Evolutionary conservation across 2,329 filamentous ascomycete species (phyloP).

Genomic region (Ilyonectria robusta): DNA sequence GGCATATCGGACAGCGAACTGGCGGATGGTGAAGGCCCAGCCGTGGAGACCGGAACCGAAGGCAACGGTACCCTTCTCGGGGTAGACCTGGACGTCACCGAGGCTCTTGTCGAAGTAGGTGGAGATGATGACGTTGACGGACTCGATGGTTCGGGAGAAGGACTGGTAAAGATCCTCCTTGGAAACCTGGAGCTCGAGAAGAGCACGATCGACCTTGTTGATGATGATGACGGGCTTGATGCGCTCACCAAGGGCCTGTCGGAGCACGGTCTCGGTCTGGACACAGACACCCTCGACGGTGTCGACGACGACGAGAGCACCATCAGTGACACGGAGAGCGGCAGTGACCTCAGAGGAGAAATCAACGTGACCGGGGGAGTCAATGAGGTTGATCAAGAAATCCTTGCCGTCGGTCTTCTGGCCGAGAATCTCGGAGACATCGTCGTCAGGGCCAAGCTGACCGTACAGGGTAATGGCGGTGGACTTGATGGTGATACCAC

Average conservation of each 20-base stretch:
- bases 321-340: slow-evolving; percentile 99
- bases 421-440: slow-evolving; percentile 93
- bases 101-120: slow-evolving; percentile 98
- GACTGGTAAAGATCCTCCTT: slow-evolving; percentile 99
- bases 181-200: slow-evolving; percentile 97
- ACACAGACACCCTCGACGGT: slow-evolving; percentile 99
- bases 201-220: slow-evolving; percentile 99
- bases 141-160: slow-evolving; percentile 99
- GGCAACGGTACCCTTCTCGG: slow-evolving; percentile 96
- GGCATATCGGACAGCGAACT: slow-evolving; percentile 95
- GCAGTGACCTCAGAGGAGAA: slow-evolving; percentile 99
- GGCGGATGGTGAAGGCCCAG: slow-evolving; percentile 99
- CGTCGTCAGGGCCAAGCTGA: slow-evolving; percentile 83
- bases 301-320: slow-evolving; percentile 99
- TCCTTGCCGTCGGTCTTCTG: slow-evolving; percentile 91
- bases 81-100: slow-evolving; percentile 98
- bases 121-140: slow-evolving; percentile 99
- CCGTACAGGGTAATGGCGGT: slow-evolving; percentile 99
- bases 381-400: slow-evolving; percentile 99
- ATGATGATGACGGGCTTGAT: slow-evolving; percentile 99
- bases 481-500: slow-evolving; percentile 99
- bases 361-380: slow-evolving; percentile 99
- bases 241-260: slow-evolving; percentile 99
- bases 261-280: slow-evolving; percentile 99
- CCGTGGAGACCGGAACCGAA: slow-evolving; percentile 99